phyloP scores from a whole-genome alignment of 2,329 filamentous ascomycete genomes.

The Fusarium graminum region DNA sequence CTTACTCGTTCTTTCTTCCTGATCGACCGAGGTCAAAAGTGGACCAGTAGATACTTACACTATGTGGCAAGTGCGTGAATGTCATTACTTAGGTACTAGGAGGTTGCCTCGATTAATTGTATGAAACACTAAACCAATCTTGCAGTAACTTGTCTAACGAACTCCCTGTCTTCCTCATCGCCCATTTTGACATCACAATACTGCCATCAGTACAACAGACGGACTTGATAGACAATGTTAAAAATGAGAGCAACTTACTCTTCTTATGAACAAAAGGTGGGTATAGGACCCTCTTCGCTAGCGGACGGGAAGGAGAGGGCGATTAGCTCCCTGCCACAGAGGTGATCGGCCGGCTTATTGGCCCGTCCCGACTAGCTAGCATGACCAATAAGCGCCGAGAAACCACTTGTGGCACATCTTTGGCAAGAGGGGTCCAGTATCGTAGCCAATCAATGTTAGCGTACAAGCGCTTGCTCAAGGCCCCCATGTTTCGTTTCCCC shows the following conservation, averaged over 20 bases:
- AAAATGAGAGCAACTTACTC: constrained; percentile 26
- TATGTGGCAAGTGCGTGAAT: neutral
- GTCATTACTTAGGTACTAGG: too few relatives aligned
- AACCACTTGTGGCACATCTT: constrained; percentile 48
- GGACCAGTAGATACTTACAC: constrained; percentile 12
- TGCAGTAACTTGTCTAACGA: neutral
- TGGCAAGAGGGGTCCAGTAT: constrained; percentile 21
- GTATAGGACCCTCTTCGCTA: constrained; percentile 34
- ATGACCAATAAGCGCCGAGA: constrained; percentile 55
- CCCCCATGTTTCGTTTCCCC: constrained; percentile 47
- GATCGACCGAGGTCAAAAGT: constrained; percentile 38
- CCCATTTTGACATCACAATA: constrained; percentile 14
- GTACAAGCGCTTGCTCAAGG: constrained; percentile 34
- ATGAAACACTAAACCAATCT: constrained; percentile 13
- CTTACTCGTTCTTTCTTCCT: constrained; percentile 19
- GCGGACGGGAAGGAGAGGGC: constrained; percentile 50
- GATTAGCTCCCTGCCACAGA: constrained; percentile 54
- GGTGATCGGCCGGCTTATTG: constrained; percentile 55
- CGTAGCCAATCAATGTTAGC: constrained; percentile 26
- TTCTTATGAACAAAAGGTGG: constrained; percentile 31
- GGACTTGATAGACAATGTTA: constrained; percentile 25
- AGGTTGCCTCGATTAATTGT: neutral
- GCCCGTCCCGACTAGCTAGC: constrained; percentile 42
- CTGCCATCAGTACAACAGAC: constrained; percentile 14
- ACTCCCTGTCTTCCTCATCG: constrained; percentile 21